These are phyloP conservation scores for Epichloe scottii DNA, from an alignment of 2,329 filamentous ascomycete species.

Conservation along the genomic window DNA sequence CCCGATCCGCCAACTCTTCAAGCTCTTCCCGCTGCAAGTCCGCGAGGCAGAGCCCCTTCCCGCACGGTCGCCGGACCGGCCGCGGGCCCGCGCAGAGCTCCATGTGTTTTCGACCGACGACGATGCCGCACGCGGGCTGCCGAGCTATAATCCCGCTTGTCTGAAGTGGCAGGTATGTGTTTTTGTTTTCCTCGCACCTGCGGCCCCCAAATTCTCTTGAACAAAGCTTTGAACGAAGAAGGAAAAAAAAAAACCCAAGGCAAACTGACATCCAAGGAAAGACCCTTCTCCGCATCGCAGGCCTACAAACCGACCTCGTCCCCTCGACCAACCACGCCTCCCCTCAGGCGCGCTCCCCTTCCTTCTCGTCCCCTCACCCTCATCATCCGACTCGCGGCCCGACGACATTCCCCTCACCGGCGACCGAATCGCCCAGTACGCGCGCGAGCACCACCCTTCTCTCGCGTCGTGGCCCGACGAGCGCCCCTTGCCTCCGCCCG, in stretches of 20 bases:
- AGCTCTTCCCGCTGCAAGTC: conserved; percentile 65
- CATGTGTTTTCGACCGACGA: conserved; percentile 63
- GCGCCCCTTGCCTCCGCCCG: conserved; percentile 30
- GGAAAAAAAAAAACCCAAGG: background rate
- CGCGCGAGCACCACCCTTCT: conserved; percentile 29
- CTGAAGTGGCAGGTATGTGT: conserved; percentile 82
- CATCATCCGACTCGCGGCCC: conserved; percentile 21
- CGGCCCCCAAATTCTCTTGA: too few relatives aligned
- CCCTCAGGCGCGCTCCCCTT: conserved; percentile 77
- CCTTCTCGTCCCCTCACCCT: conserved; percentile 47
- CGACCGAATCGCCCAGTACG: conserved; percentile 56
- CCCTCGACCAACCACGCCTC: conserved; percentile 89
- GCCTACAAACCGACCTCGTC: conserved; percentile 51
- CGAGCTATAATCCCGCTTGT: conserved; percentile 86
- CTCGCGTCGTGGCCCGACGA: background rate
- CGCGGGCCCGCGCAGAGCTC: conserved; percentile 40
- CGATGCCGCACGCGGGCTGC: conserved; percentile 47
- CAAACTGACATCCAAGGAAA: background rate
- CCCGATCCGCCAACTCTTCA: conserved; percentile 73
- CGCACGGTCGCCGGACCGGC: conserved; percentile 34
- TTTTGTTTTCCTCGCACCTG: background rate
- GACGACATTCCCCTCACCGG: conserved; percentile 45
- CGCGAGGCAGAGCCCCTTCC: conserved; percentile 69
- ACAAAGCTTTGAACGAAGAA: background rate
- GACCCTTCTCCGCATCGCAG: conserved; percentile 72